Percentiles rank a stretch among this genome's conserved stretches.
These are phyloP conservation scores for Fusarium sp. DNA, from an alignment of 2,329 filamentous ascomycete species.

Conservation along the genomic window DNA sequence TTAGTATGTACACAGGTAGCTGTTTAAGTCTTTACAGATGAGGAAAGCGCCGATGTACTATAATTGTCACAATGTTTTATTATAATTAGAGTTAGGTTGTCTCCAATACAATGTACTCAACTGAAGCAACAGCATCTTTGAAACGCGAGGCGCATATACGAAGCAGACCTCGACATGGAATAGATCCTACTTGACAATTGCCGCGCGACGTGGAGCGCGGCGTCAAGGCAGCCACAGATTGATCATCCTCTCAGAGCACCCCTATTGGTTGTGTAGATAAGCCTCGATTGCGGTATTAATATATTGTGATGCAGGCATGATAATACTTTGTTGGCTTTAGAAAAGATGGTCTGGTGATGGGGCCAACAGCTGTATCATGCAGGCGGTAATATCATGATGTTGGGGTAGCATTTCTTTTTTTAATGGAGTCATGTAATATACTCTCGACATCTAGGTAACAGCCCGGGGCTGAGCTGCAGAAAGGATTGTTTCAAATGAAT, in stretches of 20 bases:
- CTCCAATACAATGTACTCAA: fast-evolving
- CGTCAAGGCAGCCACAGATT: background rate
- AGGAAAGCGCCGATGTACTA: background rate
- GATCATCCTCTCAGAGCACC: fast-evolving
- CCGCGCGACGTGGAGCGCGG: background rate
- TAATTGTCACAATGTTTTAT: background rate
- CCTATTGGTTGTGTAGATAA: fast-evolving
- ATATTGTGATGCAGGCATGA: background rate
- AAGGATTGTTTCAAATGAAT: background rate
- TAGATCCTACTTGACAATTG: background rate
- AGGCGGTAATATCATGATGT: fast-evolving
- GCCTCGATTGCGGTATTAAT: background rate
- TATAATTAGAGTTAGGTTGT: background rate
- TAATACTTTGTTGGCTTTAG: background rate
- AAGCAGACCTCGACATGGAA: background rate
- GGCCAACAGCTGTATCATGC: background rate
- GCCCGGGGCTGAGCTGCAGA: background rate
- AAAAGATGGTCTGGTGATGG: fast-evolving
- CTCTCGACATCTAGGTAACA: background rate
- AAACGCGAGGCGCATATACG: background rate
- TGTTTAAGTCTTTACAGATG: background rate
- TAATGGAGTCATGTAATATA: background rate
- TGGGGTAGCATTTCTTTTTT: background rate
- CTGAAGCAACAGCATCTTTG: background rate
- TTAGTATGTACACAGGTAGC: background rate